phyloP scores from a whole-genome alignment of 2,329 filamentous ascomycete species.

The Arthrobotrys sphaeroides region DNA sequence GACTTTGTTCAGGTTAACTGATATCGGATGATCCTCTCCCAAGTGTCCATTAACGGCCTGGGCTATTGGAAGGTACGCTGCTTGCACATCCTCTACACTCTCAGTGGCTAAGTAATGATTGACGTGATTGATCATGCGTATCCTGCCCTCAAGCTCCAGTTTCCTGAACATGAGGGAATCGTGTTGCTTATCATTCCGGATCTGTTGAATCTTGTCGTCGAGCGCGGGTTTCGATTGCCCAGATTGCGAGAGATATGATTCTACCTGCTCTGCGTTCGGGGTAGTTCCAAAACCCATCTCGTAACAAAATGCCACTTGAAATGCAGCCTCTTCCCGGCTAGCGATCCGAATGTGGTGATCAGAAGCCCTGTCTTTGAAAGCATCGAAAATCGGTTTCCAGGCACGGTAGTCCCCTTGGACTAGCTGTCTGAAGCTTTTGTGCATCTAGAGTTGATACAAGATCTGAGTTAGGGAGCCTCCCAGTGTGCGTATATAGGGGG shows the following conservation, averaged over 20 bases:
- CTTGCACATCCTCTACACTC: neutral
- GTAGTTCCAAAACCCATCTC: neutral
- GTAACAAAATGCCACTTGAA: constrained; percentile 8
- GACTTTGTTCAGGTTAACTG: neutral
- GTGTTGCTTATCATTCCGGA: neutral
- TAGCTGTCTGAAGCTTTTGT: neutral
- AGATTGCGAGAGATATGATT: neutral
- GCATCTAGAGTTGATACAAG: neutral
- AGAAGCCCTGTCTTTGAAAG: neutral
- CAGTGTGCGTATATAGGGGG: too few relatives aligned
- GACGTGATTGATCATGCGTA: neutral
- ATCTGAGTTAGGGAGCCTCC: neutral
- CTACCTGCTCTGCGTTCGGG: neutral
- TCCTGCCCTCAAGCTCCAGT: neutral
- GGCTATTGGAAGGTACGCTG: neutral
- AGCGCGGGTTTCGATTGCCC: neutral
- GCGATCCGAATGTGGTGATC: neutral
- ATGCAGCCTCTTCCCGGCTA: neutral
- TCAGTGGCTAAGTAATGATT: neutral
- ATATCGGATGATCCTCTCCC: neutral
- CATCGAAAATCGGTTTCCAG: neutral
- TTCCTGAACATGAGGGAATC: neutral
- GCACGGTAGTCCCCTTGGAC: constrained; percentile 3
- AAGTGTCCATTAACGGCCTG: neutral
- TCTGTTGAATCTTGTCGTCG: neutral